Conservation (phyloP, 2,329 filamentous ascomycete species). For the Sclerotinia trifoliorum region DNA sequence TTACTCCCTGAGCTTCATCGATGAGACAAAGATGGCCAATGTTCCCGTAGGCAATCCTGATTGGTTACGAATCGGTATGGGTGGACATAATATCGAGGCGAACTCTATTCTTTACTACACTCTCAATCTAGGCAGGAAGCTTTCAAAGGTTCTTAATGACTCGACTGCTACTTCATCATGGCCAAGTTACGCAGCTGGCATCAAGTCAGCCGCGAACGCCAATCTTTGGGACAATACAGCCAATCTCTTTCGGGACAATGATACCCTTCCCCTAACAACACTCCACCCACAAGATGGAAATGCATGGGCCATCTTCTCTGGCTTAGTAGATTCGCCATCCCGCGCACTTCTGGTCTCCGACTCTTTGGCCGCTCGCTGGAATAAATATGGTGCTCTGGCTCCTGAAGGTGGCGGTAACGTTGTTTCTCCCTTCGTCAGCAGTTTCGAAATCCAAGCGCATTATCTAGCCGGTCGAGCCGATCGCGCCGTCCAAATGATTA, state of each 20-base stretch:
- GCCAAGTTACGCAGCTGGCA: slow-evolving; percentile 2
- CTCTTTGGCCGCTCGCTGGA: slow-evolving; percentile 45
- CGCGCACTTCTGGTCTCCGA: slow-evolving; percentile 43
- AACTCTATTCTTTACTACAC: slow-evolving; percentile 36
- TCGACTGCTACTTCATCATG: background rate
- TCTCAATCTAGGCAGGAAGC: slow-evolving; percentile 45
- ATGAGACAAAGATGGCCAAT: slow-evolving; percentile 41
- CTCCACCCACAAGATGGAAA: slow-evolving; percentile 60
- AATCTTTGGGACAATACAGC: slow-evolving; percentile 29
- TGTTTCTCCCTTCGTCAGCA: slow-evolving; percentile 57
- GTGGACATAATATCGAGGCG: slow-evolving; percentile 38
- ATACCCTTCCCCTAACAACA: slow-evolving; percentile 52
- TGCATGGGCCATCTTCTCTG: slow-evolving; percentile 49
- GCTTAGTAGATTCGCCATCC: slow-evolving; percentile 27
- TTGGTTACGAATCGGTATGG: slow-evolving; percentile 39
- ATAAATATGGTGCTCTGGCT: slow-evolving; percentile 52
- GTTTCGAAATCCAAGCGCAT: slow-evolving; percentile 59
- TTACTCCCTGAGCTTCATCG: slow-evolving; percentile 46
- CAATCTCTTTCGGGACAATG: slow-evolving; percentile 40
- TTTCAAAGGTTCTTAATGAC: slow-evolving; percentile 43
- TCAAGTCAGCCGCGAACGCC: slow-evolving; percentile 23
- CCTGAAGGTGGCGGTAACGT: slow-evolving; percentile 56
- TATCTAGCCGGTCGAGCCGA: slow-evolving; percentile 48
- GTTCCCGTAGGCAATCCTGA: slow-evolving; percentile 31
- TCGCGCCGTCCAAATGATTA: slow-evolving; percentile 56